Conservation (phyloP, 2,329 filamentous ascomycete genomes). For the Tolypocladium sp. region DNA sequence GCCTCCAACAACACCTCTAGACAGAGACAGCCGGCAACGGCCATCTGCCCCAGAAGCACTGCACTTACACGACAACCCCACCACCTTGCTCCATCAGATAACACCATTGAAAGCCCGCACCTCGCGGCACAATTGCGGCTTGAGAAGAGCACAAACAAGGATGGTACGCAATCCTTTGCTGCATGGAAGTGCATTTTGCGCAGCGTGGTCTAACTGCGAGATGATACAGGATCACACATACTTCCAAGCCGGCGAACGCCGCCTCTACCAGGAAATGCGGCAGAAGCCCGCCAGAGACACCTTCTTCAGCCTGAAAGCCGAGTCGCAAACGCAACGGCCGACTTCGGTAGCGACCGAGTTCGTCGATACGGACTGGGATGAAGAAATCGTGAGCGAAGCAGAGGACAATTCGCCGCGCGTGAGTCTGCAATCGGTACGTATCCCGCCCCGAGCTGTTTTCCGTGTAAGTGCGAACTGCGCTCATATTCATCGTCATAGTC, state of each 20-base stretch:
- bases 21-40: slow-evolving; percentile 28
- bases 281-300: slow-evolving; percentile 44
- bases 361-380: slow-evolving; percentile 66
- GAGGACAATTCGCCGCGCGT: slow-evolving; percentile 59
- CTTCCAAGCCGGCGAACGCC: slow-evolving; percentile 24
- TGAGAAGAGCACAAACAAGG: slow-evolving; percentile 10
- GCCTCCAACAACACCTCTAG: slow-evolving; percentile 2
- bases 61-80: neutral
- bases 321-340: slow-evolving; percentile 44
- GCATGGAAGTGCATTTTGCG: too few species aligned
- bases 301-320: slow-evolving; percentile 50
- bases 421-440: slow-evolving; percentile 64
- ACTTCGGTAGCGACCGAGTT: slow-evolving; percentile 68
- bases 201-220: neutral
- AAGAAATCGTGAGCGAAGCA: slow-evolving; percentile 43
- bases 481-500: slow-evolving; percentile 34
- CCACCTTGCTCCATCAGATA: neutral
- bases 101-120: neutral
- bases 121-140: neutral
- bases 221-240: slow-evolving; percentile 24
- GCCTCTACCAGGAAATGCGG: slow-evolving; percentile 40
- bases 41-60: slow-evolving; percentile 12
- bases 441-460: neutral
- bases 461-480: neutral
- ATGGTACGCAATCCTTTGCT: slow-evolving; percentile 21